These are phyloP conservation scores for Actinomucor elegans DNA, from an alignment of 371 early-diverging fungal species.

Conservation along the genomic window DNA sequence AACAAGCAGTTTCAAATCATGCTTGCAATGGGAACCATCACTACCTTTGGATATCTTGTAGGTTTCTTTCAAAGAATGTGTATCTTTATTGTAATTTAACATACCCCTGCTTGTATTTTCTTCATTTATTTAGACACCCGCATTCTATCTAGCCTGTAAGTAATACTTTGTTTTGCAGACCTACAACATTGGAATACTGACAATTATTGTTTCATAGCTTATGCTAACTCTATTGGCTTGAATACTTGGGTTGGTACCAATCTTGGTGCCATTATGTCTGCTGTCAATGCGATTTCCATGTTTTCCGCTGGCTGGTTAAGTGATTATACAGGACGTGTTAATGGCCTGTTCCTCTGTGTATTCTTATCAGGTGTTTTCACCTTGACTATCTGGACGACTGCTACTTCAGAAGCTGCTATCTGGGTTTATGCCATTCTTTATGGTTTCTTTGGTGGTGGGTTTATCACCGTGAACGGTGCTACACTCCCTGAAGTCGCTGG, in stretches of 20 bases:
- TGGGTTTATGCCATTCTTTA: constrained; percentile 43
- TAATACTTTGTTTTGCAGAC: too few species aligned
- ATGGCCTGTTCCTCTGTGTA: constrained; percentile 48
- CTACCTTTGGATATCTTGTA: constrained; percentile 28
- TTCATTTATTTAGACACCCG: constrained; percentile 1
- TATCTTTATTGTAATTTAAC: background rate
- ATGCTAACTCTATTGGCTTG: constrained; percentile 30
- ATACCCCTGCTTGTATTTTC: background rate
- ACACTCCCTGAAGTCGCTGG: constrained; percentile 51
- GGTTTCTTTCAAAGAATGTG: too few species aligned
- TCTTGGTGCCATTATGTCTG: constrained; percentile 50
- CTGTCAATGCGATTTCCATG: constrained; percentile 44
- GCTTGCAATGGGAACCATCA: constrained; percentile 21
- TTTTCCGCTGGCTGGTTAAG: constrained; percentile 45
- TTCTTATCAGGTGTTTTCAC: constrained; percentile 42
- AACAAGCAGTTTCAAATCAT: constrained; percentile 18
- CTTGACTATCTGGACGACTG: constrained; percentile 42
- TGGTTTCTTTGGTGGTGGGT: constrained; percentile 61
- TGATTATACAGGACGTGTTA: constrained; percentile 58
- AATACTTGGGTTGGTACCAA: constrained; percentile 36
- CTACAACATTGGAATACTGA: too few species aligned
- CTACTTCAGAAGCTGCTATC: constrained; percentile 34
- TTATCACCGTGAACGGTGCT: constrained; percentile 48
- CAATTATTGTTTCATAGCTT: constrained; percentile 20
- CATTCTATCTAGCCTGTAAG: constrained; percentile 12